Percentiles rank a stretch among this genome's conserved stretches.
phyloP scores from a whole-genome alignment of 495 filamentous ascomycete species.

The Achaetomiella virescens region DNA sequence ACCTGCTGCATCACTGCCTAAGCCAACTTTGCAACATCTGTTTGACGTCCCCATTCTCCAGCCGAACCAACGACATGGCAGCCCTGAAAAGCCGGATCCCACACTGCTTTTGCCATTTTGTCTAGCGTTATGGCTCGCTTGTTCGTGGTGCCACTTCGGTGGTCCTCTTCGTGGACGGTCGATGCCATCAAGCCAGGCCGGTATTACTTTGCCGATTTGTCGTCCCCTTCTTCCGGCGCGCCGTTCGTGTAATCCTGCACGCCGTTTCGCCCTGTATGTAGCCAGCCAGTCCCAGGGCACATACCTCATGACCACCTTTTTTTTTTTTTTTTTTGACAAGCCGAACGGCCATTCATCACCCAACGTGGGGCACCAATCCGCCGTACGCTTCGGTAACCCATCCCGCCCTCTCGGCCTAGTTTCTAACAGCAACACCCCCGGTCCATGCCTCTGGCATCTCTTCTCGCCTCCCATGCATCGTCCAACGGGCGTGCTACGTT shows the following conservation, averaged over 20 bases:
- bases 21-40: conserved; percentile 38
- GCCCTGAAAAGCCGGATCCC: conserved; percentile 20
- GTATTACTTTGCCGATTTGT: conserved; percentile 14
- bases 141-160: conserved; percentile 15
- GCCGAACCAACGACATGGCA: conserved; percentile 29
- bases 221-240: conserved; percentile 8
- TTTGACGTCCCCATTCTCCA: conserved; percentile 25
- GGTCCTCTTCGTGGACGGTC: not conserved
- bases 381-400: conserved; percentile 27
- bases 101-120: conserved; percentile 38
- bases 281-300: conserved; percentile 8
- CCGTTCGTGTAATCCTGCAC: conserved; percentile 11
- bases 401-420: conserved; percentile 21
- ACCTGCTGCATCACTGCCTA: conserved; percentile 48
- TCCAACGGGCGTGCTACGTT: conserved; percentile 16
- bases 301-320: conserved; percentile 25
- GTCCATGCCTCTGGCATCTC: conserved; percentile 13
- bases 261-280: conserved; percentile 11
- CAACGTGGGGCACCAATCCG: conserved; percentile 21
- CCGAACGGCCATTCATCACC: conserved; percentile 9
- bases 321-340: conserved; percentile 9
- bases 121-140: conserved; percentile 35
- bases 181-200: conserved; percentile 16
- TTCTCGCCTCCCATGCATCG: conserved; percentile 19
- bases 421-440: conserved; percentile 18